Evolutionary conservation across 1,139 yeast genomes (phyloP), one percentile per base, ranked within the genome.

Genomic region (Candida pseudocylindracea): DNA sequence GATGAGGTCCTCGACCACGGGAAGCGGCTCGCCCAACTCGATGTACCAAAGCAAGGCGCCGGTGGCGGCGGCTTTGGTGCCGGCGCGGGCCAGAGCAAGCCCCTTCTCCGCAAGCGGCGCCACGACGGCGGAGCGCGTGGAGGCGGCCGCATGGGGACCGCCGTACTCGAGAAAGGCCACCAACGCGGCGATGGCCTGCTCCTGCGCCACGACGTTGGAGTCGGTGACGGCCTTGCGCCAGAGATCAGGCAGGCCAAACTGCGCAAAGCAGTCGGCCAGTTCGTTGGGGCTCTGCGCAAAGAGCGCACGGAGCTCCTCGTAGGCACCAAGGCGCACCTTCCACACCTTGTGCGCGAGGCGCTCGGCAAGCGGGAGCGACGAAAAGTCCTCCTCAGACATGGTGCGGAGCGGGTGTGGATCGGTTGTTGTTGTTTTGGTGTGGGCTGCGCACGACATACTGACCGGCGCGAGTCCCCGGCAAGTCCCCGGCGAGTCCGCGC

Each of bases 121-220:
- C 1, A 78, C 59, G 32, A 78, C 41, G 0, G 71, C 43, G 39
- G 45, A 29, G 47, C 42, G 38, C 66, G 58, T 44, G 49, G 55
- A 44, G 41, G 51, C 34, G 42, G 36, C 36, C 51, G 62, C 39
- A 48, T 55, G 33, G 41, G 44, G 7, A 1, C 74, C 79, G 2
- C 80, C 83, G 43, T 50, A 65, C 42, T 67, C 66, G 35, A 79
- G 54, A 41, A 67, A 66, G n/a, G 66, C 61, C 10, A 53, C 51
- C 24, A 79, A 50, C 6, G 78, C 60, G 10, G 55, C 50, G 29
- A 81, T 56, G 10, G 83, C 96, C 0, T 76, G 55, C 46, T 88
- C 96, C 42, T 83, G 93, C 1, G 98, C 94, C 15, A 79, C 92
- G 11, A 83, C 95, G 48, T 88, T 88, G 30, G 75, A 50, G 48